Percentiles rank a stretch among this genome's conserved stretches.
These are phyloP conservation scores for Acacia melanoxylon DNA, from an alignment of 306 rosid genomes.

Conservation along the genomic window DNA sequence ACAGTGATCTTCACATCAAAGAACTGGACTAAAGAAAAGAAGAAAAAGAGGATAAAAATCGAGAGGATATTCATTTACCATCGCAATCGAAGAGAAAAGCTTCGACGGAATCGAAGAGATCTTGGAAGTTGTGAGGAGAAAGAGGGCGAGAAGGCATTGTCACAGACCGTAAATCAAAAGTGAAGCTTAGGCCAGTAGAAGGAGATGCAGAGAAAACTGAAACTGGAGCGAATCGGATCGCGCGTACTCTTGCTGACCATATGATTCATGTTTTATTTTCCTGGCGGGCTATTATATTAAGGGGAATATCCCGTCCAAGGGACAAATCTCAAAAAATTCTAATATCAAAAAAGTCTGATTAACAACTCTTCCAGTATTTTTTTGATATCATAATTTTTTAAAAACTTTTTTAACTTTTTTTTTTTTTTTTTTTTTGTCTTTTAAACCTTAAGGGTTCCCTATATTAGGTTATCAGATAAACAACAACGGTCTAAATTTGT, in stretches of 20 bases:
- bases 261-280: not conserved
- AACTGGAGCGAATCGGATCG: not conserved
- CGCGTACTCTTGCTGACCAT: not conserved
- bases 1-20: not conserved
- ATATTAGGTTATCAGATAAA: not conserved
- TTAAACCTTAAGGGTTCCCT: too few species aligned
- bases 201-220: not conserved
- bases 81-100: constrained; percentile 97
- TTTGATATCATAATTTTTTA: too few species aligned
- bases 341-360: too few species aligned
- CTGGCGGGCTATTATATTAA: not conserved
- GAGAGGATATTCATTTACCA: constrained; percentile 44
- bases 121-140: constrained; percentile 39
- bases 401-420: too few species aligned
- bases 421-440: too few species aligned
- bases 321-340: too few species aligned
- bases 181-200: not conserved
- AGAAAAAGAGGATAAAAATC: not conserved
- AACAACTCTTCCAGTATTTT: too few species aligned
- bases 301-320: too few species aligned
- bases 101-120: constrained; percentile 65
- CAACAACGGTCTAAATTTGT: not conserved
- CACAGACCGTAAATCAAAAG: not conserved
- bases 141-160: constrained; percentile 32
- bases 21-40: too few species aligned